Conservation (phyloP, 1,284 basidiomycete genomes). For the Ustilago tritici region DNA sequence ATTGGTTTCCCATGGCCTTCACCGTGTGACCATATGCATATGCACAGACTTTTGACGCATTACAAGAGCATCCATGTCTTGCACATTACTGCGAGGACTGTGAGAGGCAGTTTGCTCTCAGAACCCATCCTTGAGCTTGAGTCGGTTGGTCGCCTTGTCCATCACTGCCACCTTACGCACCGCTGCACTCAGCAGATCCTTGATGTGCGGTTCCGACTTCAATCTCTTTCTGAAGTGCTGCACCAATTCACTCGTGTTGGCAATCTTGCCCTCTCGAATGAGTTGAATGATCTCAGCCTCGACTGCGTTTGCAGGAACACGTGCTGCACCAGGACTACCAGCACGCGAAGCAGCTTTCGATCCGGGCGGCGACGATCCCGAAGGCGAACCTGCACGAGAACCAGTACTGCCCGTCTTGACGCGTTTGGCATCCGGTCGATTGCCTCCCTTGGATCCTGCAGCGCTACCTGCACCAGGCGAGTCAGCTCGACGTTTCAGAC, state of each 20-base stretch:
- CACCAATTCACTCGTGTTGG: slow-evolving; percentile 59
- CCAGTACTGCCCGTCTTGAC: slow-evolving; percentile 40
- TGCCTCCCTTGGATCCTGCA: slow-evolving; percentile 6
- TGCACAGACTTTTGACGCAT: background rate
- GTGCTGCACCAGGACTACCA: slow-evolving; percentile 42
- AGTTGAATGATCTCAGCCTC: slow-evolving; percentile 61
- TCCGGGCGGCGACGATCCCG: slow-evolving; percentile 24
- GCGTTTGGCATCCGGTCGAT: slow-evolving; percentile 51
- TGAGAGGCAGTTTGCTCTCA: background rate
- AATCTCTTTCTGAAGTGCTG: slow-evolving; percentile 62
- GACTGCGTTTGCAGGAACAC: slow-evolving; percentile 47
- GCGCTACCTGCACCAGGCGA: slow-evolving; percentile 16
- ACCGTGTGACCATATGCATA: too few species aligned
- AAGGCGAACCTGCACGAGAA: slow-evolving; percentile 34
- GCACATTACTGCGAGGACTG: background rate
- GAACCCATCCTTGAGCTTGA: slow-evolving; percentile 61
- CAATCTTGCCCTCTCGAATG: slow-evolving; percentile 52
- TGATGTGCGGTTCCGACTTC: slow-evolving; percentile 61
- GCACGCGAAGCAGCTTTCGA: slow-evolving; percentile 47
- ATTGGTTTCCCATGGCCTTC: too few species aligned
- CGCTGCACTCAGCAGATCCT: slow-evolving; percentile 60
- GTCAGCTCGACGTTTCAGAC: slow-evolving; percentile 49
- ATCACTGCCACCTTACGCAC: slow-evolving; percentile 61
- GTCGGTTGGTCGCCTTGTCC: slow-evolving; percentile 61
- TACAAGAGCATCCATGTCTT: background rate